phyloP scores from a whole-genome alignment of 768 basidiomycete genomes.

The Lentinula guzmanii region DNA sequence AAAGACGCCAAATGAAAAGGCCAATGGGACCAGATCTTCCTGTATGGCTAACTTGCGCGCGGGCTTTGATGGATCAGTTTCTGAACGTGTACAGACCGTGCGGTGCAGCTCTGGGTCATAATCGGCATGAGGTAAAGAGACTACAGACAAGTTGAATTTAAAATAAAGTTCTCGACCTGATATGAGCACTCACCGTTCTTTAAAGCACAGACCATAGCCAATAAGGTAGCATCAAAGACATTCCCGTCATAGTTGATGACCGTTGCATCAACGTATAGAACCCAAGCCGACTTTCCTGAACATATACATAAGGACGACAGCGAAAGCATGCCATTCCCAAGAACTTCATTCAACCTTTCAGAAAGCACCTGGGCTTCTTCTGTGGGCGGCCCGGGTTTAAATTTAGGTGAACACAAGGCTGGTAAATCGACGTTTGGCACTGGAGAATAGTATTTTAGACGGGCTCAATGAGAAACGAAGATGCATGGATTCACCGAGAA shows the following conservation, averaged over 20 bases:
- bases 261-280: constrained; percentile 89
- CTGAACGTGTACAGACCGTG: constrained; percentile 49
- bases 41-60: constrained; percentile 32
- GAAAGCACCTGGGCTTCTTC: constrained; percentile 94
- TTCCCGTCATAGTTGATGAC: constrained; percentile 99
- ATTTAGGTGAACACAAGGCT: constrained; percentile 86
- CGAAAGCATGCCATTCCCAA: constrained; percentile 65
- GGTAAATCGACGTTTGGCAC: constrained; percentile 96
- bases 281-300: constrained; percentile 79
- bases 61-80: neutral
- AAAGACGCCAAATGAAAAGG: constrained; percentile 76
- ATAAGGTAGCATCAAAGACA: constrained; percentile 81
- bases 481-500: constrained; percentile 55
- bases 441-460: constrained; percentile 19
- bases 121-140: constrained; percentile 61
- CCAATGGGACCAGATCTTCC: constrained; percentile 44
- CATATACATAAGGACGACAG: constrained; percentile 73
- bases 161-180: neutral
- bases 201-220: constrained; percentile 85
- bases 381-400: constrained; percentile 91
- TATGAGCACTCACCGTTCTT: constrained; percentile 60
- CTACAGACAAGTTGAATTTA: constrained; percentile 29
- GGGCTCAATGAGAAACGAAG: constrained; percentile 1
- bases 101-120: constrained; percentile 63
- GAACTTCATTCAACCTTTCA: constrained; percentile 70